Evolutionary conservation across 495 filamentous ascomycete species (phyloP).

Genomic region (Tetracladium marchalianum): DNA sequence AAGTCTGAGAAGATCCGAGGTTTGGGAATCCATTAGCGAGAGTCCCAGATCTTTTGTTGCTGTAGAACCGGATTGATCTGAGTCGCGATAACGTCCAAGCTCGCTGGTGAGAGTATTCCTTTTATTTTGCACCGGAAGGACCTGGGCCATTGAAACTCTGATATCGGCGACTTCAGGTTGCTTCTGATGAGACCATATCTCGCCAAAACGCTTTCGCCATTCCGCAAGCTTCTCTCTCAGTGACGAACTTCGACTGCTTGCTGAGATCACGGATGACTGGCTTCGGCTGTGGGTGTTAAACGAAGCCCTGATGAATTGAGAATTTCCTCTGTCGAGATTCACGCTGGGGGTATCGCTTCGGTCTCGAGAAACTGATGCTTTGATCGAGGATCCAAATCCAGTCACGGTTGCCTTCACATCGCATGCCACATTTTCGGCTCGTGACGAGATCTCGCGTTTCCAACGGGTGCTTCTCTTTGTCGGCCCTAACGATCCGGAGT

Average conservation of each 20-base stretch:
- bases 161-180: slow-evolving; percentile 14
- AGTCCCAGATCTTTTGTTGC: slow-evolving; percentile 19
- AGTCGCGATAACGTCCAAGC: slow-evolving; percentile 4
- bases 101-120: slow-evolving; percentile 21
- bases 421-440: slow-evolving; percentile 24
- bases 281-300: slow-evolving; percentile 29
- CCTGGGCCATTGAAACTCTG: slow-evolving; percentile 24
- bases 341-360: slow-evolving; percentile 29
- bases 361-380: slow-evolving; percentile 17
- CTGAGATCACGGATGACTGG: slow-evolving; percentile 19
- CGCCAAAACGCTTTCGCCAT: slow-evolving; percentile 32
- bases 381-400: slow-evolving; percentile 24
- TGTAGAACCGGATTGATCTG: slow-evolving; percentile 14
- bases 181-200: slow-evolving; percentile 21
- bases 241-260: slow-evolving; percentile 6
- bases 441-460: slow-evolving; percentile 15
- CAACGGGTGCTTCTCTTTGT: slow-evolving; percentile 29
- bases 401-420: slow-evolving; percentile 9
- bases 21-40: slow-evolving; percentile 5
- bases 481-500: slow-evolving; percentile 30
- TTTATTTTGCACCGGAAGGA: slow-evolving; percentile 25
- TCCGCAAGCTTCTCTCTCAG: slow-evolving; percentile 26
- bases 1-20: slow-evolving; percentile 16
- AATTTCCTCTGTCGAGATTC: slow-evolving; percentile 39
- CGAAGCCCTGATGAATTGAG: slow-evolving; percentile 35